Evolutionary conservation across 2,329 filamentous ascomycete genomes (phyloP).

Genomic region (Teratosphaeria nubilosa): DNA sequence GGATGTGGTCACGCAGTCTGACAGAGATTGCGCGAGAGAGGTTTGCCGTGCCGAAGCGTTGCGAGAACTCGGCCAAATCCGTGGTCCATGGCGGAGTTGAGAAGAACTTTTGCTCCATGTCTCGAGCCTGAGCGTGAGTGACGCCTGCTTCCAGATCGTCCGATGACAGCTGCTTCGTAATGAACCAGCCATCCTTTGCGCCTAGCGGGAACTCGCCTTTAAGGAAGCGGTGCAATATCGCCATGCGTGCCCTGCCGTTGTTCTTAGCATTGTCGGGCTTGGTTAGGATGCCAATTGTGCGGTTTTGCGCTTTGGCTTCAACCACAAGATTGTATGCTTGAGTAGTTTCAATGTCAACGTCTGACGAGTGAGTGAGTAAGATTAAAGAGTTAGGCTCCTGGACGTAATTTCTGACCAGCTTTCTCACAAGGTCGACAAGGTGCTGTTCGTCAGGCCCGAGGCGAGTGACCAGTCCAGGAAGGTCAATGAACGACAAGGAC

Average conservation of each 20-base stretch:
- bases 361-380: conserved; percentile 57
- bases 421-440: conserved; percentile 59
- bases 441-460: conserved; percentile 56
- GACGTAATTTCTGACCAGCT: conserved; percentile 62
- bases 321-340: conserved; percentile 55
- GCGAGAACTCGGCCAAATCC: conserved; percentile 27
- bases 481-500: conserved; percentile 71
- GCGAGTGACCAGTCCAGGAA: conserved; percentile 72
- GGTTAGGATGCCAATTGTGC: conserved; percentile 54
- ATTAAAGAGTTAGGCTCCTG: conserved; percentile 60
- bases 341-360: conserved; percentile 66
- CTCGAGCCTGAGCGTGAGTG: conserved; percentile 38
- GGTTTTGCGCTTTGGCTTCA: conserved; percentile 29
- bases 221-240: conserved; percentile 30
- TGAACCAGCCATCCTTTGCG: conserved; percentile 58
- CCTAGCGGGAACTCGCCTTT: conserved; percentile 49
- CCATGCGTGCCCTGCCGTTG: conserved; percentile 19
- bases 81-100: conserved; percentile 35
- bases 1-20: conserved; percentile 39
- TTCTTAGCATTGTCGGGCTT: conserved; percentile 64
- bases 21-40: conserved; percentile 41
- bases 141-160: conserved; percentile 24
- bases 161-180: conserved; percentile 53
- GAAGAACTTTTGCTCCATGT: conserved; percentile 45
- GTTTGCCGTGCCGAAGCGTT: conserved; percentile 43